Conservation (phyloP, 345 rosid species). For the Eutrema heterophyllum region DNA sequence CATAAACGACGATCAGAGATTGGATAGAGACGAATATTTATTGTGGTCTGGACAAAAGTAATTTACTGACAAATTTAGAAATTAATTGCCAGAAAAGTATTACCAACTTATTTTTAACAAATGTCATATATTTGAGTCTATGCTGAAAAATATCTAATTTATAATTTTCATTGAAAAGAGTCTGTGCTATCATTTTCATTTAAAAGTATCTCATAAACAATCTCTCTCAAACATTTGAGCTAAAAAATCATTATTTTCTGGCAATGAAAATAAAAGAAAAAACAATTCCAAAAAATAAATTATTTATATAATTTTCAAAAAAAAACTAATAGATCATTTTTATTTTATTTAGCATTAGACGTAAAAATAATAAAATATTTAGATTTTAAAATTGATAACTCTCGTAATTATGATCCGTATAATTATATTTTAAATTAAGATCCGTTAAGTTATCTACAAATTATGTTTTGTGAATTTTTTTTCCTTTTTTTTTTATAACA, state of each 20-base stretch:
- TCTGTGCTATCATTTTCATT: background rate
- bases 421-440: too few relatives aligned
- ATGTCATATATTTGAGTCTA: background rate
- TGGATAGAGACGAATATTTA: constrained; percentile 22
- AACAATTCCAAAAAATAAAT: background rate
- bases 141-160: background rate
- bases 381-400: too few relatives aligned
- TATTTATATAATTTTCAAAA: too few relatives aligned
- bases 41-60: constrained; percentile 26
- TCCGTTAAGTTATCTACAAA: too few relatives aligned
- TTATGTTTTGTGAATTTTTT: too few relatives aligned
- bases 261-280: background rate
- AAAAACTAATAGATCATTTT: too few relatives aligned
- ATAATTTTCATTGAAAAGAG: background rate
- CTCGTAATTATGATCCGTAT: too few relatives aligned
- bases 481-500: too few relatives aligned
- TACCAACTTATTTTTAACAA: constrained; percentile 5
- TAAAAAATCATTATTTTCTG: background rate
- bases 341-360: too few relatives aligned
- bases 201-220: background rate
- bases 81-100: constrained; percentile 17
- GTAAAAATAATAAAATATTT: too few relatives aligned
- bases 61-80: constrained; percentile 24
- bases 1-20: background rate
- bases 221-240: background rate